Base-by-base conservation (phyloP, 2,329 filamentous ascomycete genomes). In the Cadophora luteo-olivacea region DNA sequence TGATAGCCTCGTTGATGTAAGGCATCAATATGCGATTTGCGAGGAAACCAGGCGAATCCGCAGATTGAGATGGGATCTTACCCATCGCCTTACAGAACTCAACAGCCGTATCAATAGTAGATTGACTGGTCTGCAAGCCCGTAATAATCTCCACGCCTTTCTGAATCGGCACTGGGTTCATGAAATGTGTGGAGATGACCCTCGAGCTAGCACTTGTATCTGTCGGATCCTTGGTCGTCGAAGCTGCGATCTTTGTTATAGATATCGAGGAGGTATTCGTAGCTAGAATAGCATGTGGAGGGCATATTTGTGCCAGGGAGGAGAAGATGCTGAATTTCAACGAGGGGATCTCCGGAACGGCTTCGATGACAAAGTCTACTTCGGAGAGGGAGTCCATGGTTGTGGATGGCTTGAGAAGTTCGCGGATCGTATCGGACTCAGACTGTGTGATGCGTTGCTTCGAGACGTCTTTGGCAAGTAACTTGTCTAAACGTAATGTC, bases 201-300 rank as follows among this genome's bases (percentile, higher is more conserved):
- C 96, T 91, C 6, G 93, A 95, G 54, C 93, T 91, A 51, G 90
- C 92, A 54, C 90, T 91, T 29, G 92, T 89, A 77, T 97, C 92
- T 22, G 84, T 95, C 0, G 93, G 91, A 77, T 97, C 89, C 66
- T 85, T 84, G 32, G 89, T 91, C 0, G 95, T 95, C 11, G 94
- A 89, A 3, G 96, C 94, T 24, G 96, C 96, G 76, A 99, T 97
- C 78, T 91, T 92, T 54, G 96, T 99, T 80, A 99, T 97, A 69
- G 93, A 95, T 79, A 99, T 99, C 70, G 94, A 97, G n/a, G 94
- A 97, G 7, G 96, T 99, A 84, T 99, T 99, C 71, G 96, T 99
- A 5, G 96, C 95, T 45, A 99, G 87, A 75, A 99, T 92, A 68
- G 96, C 89, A 78, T 98, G 93, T 64, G 90, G 84, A 12, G 93